These are phyloP conservation scores for Xanthoceras sorbifolium DNA, from an alignment of 345 rosid genomes.

Conservation along the genomic window DNA sequence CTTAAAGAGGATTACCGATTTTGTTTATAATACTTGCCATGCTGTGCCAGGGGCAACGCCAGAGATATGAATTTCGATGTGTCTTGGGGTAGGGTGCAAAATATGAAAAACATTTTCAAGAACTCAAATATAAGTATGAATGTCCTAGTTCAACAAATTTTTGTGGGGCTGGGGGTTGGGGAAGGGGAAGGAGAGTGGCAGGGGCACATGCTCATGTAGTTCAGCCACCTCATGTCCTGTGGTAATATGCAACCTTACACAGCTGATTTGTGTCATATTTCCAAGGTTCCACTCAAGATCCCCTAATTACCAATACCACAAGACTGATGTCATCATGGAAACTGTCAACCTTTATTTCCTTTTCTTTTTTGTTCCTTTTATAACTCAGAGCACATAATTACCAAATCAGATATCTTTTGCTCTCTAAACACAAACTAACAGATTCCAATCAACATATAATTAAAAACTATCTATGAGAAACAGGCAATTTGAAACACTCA, in stretches of 20 bases:
- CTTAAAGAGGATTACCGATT: background rate
- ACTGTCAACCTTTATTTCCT: too few species aligned
- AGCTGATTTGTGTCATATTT: background rate
- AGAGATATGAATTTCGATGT: background rate
- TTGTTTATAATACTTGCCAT: background rate
- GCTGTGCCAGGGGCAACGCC: background rate
- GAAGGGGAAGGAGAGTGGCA: background rate
- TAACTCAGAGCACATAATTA: background rate
- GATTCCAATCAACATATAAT: background rate
- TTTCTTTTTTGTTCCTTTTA: background rate
- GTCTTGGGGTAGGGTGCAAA: background rate
- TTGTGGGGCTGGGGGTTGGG: too few species aligned
- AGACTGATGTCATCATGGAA: background rate
- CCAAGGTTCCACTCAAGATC: background rate
- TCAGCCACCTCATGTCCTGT: background rate
- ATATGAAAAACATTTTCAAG: background rate
- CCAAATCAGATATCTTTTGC: background rate
- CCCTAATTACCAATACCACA: background rate
- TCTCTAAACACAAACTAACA: background rate
- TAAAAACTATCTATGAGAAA: background rate
- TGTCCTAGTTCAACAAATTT: background rate
- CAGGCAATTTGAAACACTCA: background rate
- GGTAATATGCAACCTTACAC: background rate
- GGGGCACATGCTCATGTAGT: background rate
- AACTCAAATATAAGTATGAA: background rate